A percentile compares a stretch with the other conserved stretches of the same genome.
Evolutionary conservation across 345 rosid species (phyloP).

Genomic region (Crucihimalaya himalaica): DNA sequence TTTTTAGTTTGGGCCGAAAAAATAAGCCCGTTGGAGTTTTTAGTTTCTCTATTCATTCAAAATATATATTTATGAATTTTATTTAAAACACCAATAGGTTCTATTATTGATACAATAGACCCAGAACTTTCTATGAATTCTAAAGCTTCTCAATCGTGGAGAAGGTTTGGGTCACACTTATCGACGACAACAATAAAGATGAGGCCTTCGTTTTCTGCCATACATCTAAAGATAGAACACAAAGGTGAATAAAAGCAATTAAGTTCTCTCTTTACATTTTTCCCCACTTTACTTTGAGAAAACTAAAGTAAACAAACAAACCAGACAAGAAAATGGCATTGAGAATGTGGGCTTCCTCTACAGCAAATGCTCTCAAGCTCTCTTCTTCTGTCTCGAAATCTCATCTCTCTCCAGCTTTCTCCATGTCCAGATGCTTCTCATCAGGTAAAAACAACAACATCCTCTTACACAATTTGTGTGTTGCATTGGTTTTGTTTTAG

Average conservation of each 20-base stretch:
- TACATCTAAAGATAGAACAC: slow-evolving; percentile 62
- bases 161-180: slow-evolving; percentile 31
- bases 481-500: slow-evolving; percentile 9
- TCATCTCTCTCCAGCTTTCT: slow-evolving; percentile 50
- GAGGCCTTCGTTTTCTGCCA: slow-evolving; percentile 75
- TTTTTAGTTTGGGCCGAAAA: neutral
- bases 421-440: slow-evolving; percentile 84
- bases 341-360: slow-evolving; percentile 94
- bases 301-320: slow-evolving; percentile 24
- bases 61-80: too few species aligned
- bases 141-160: neutral
- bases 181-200: slow-evolving; percentile 49
- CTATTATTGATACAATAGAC: neutral
- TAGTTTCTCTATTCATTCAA: neutral
- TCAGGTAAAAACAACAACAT: slow-evolving; percentile 44
- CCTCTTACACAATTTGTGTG: neutral
- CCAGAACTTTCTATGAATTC: neutral
- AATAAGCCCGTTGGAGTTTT: neutral
- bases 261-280: slow-evolving; percentile 15
- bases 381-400: slow-evolving; percentile 45
- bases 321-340: slow-evolving; percentile 61
- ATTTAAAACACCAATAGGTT: too few species aligned
- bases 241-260: slow-evolving; percentile 14
- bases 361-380: slow-evolving; percentile 80
- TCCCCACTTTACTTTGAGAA: slow-evolving; percentile 27